Evolutionary conservation across 345 rosid species (phyloP), one percentile per base, ranked within the genome.

Genomic region (Brassica carinata): DNA sequence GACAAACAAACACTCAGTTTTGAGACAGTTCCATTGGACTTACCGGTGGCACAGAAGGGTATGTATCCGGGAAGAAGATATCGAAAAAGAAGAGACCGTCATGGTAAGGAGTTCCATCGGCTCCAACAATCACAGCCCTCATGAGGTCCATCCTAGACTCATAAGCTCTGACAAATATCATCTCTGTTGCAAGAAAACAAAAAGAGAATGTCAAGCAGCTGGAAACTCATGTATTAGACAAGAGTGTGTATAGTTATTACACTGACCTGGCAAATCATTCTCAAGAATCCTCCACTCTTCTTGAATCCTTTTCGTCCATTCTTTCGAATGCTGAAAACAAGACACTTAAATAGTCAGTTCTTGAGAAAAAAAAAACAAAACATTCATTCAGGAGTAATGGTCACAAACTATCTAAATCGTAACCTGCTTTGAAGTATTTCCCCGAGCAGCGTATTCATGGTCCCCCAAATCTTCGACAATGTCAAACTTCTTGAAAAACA

Each of bases 71-170:
- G 83, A 95, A 95, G 89, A 70, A 88, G 76, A 95, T 79, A 77
- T 95, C 99, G 77, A 93, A 91, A 87, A 93, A 95, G 83, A 89
- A 95, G 53, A 95, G 92, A 82, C 99, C 98, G 55, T 95, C 97
- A 58, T 91, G 98, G 83, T 95, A 95, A 15, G 99, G 99, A 77
- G 99, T 95, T 69, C 93, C 97, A 68, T 90, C 93, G 7, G 98
- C 96, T 85, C 99, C 99, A 15, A 91, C 76, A 67, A 95, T 93
- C 62, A 90, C 97, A 83, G 98, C 98, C 83, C 98, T 89, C 87
- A 93, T 75, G 67, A 93, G 88, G 82, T 95, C 99, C 98, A 95
- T 91, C 83, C 99, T 87, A 79, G 96, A 81, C 81, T 95, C 98
- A 83, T 87, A 95, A 68, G 85, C 97, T 83, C 99, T 93, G 55